Conservation (phyloP, 192 early-diverging fungal species). For the Coemansia furcata region DNA sequence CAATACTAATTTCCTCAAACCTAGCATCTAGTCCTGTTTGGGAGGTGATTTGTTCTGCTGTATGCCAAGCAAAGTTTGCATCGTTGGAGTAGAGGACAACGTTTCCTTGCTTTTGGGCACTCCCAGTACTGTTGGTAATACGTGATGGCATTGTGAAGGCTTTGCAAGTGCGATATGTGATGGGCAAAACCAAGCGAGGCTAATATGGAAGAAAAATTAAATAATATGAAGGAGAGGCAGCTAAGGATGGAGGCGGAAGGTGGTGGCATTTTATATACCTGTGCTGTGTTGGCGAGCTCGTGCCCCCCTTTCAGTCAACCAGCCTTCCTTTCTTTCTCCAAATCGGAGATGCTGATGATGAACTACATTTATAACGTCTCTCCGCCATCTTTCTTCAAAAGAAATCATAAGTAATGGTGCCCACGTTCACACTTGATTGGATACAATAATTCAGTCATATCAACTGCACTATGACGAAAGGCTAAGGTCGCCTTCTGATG, state of each 20-base stretch:
- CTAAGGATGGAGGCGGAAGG: too few species aligned
- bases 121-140: background rate
- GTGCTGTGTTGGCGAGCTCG: too few species aligned
- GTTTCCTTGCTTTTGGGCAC: background rate
- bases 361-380: too few species aligned
- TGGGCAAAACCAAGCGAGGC: too few species aligned
- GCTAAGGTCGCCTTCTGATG: background rate
- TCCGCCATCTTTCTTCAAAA: background rate
- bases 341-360: background rate
- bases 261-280: too few species aligned
- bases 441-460: background rate
- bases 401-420: background rate
- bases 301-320: background rate
- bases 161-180: background rate
- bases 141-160: background rate
- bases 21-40: background rate
- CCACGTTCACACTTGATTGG: background rate
- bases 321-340: background rate
- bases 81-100: background rate
- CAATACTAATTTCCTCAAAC: background rate
- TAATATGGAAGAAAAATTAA: too few species aligned
- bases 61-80: background rate
- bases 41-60: background rate
- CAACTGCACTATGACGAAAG: background rate
- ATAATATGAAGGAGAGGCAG: too few species aligned